Percentiles rank a stretch among this genome's conserved stretches.
Conservation (phyloP, 352 stramenopile genomes). For the Thalassiosira exigua region DNA sequence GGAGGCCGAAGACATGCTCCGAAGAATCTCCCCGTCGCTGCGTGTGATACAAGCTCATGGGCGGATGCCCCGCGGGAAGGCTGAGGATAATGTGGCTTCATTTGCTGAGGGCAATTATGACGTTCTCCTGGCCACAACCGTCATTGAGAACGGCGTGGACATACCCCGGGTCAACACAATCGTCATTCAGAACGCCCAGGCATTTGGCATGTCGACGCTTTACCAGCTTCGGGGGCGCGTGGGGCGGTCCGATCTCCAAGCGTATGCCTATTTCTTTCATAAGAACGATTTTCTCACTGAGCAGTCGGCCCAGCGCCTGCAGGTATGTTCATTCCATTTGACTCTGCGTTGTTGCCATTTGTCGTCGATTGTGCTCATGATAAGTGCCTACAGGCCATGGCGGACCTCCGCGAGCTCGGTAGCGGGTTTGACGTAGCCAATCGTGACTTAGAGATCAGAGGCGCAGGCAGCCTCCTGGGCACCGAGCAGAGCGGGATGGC, state of each 20-base stretch:
- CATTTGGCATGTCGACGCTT: slow-evolving; percentile 86
- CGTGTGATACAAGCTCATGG: slow-evolving; percentile 81
- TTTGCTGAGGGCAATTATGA: slow-evolving; percentile 85
- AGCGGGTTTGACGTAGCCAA: no score
- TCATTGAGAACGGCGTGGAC: slow-evolving; percentile 90
- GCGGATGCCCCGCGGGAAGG: slow-evolving; percentile 63
- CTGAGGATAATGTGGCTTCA: slow-evolving; percentile 77
- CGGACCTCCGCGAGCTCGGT: no score
- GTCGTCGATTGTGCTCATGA: no score
- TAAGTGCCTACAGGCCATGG: no score
- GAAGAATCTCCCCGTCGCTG: slow-evolving; percentile 68
- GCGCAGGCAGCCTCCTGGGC: no score
- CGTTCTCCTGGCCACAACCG: slow-evolving; percentile 87
- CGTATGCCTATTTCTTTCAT: no score
- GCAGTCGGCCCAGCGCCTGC: no score
- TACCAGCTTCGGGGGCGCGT: slow-evolving; percentile 88
- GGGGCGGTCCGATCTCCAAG: slow-evolving; percentile 83
- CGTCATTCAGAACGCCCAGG: slow-evolving; percentile 85
- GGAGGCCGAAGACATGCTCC: slow-evolving; percentile 64
- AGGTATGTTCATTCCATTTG: no score
- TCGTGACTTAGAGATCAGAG: no score
- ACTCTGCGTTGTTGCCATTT: no score
- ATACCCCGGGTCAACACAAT: slow-evolving; percentile 89
- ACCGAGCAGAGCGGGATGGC: no score
- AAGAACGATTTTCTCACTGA: no score